Conservation (phyloP, 352 stramenopile species). For the Aphanomyces cochlioides region DNA sequence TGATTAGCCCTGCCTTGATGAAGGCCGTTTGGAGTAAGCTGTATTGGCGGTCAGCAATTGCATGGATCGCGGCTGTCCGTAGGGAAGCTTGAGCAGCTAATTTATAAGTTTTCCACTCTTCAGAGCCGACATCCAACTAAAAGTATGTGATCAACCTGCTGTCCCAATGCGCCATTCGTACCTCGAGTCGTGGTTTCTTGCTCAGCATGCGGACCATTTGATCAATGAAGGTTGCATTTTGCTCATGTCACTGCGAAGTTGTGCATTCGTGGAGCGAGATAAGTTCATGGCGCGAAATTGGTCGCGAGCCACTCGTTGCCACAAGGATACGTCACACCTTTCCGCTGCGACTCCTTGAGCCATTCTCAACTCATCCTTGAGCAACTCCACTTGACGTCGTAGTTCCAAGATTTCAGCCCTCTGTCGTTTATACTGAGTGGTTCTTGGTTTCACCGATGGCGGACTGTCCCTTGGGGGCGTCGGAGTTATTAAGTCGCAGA, state of each 20-base stretch:
- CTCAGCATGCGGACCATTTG: not conserved
- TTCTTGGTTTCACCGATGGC: too few species aligned
- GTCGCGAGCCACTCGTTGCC: not conserved
- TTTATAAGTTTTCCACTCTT: not conserved
- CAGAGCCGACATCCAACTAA: not conserved
- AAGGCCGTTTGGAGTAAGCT: not conserved
- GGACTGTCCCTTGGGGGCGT: too few species aligned
- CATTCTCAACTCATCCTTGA: not conserved
- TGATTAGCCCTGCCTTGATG: not conserved
- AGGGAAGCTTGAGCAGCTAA: not conserved
- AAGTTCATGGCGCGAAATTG: not conserved
- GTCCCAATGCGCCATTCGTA: too few species aligned
- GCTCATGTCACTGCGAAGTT: not conserved
- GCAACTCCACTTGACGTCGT: not conserved
- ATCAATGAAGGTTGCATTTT: not conserved
- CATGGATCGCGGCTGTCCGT: not conserved
- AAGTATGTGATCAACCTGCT: too few species aligned
- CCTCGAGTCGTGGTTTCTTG: not conserved
- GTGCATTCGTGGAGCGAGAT: not conserved
- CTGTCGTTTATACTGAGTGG: not conserved
- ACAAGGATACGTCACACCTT: not conserved
- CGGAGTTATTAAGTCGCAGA: constrained; percentile 4
- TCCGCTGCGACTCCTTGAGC: not conserved
- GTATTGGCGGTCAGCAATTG: constrained; percentile 3
- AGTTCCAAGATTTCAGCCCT: not conserved